Percentiles rank a stretch among this genome's conserved stretches.
These are phyloP conservation scores for Xylariaceae sp. DNA, from an alignment of 2,329 filamentous ascomycete genomes.

Conservation along the genomic window DNA sequence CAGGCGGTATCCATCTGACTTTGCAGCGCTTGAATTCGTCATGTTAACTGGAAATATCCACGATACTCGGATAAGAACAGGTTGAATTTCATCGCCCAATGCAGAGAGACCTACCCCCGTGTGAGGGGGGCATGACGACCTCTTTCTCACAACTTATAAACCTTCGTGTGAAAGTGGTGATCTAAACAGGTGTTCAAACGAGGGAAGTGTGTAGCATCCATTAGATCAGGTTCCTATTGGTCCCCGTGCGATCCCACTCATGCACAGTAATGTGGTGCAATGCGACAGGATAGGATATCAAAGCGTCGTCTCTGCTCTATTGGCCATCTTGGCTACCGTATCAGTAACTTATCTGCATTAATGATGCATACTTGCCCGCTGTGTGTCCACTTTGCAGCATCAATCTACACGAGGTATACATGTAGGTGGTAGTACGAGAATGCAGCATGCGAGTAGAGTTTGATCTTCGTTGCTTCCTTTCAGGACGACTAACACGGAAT, in stretches of 20 bases:
- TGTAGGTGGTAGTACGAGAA: too few relatives aligned
- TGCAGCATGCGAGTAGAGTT: too few relatives aligned
- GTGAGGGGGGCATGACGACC: neutral
- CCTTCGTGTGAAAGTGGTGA: neutral
- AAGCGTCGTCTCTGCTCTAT: too few relatives aligned
- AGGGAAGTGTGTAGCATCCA: too few relatives aligned
- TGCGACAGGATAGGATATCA: neutral
- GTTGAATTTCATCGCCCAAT: neutral
- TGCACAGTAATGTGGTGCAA: neutral
- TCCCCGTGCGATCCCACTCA: neutral
- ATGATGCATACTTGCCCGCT: too few relatives aligned
- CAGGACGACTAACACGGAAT: too few relatives aligned
- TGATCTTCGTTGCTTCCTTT: too few relatives aligned
- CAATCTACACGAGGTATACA: too few relatives aligned
- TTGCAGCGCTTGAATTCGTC: neutral
- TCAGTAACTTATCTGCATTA: too few relatives aligned
- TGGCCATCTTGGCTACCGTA: too few relatives aligned
- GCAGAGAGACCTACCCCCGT: neutral
- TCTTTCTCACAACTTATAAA: neutral
- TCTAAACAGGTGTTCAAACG: neutral
- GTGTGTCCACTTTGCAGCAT: too few relatives aligned
- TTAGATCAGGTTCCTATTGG: too few relatives aligned
- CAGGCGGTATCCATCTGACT: constrained; percentile 15
- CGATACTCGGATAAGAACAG: neutral
- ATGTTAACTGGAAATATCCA: neutral